Conservation (phyloP, 768 basidiomycete species). For the Suillus paluster region DNA sequence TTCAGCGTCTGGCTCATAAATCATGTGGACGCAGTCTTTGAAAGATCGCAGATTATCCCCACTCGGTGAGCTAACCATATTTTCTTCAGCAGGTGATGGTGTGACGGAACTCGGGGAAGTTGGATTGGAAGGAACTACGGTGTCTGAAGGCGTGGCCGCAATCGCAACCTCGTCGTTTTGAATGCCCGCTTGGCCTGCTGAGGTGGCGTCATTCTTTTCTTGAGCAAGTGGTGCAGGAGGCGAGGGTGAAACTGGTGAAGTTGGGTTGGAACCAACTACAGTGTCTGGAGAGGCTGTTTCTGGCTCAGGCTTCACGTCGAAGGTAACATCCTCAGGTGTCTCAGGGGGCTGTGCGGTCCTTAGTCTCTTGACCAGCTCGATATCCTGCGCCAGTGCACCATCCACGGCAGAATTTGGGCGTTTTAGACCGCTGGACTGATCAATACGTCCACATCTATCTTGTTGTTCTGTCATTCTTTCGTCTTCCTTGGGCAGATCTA, state of each 20-base stretch:
- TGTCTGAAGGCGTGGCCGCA: constrained; percentile 1
- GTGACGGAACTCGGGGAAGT: neutral
- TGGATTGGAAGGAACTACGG: constrained; percentile 1
- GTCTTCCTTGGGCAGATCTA: neutral
- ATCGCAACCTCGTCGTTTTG: neutral
- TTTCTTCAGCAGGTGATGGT: constrained; percentile 3
- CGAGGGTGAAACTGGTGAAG: neutral
- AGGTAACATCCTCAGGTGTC: neutral
- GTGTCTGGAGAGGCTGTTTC: neutral
- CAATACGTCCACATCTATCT: too few relatives aligned
- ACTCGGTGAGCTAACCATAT: neutral
- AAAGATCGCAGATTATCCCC: constrained; percentile 41
- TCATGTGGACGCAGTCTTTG: constrained; percentile 44
- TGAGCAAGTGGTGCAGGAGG: neutral
- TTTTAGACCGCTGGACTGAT: constrained; percentile 1
- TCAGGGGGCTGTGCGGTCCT: neutral
- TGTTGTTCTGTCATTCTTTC: neutral
- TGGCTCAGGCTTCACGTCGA: neutral
- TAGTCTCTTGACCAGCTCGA: neutral
- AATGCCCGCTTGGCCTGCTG: neutral
- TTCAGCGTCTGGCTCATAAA: constrained; percentile 39
- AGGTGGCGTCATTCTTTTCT: constrained; percentile 1
- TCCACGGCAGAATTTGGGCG: constrained; percentile 6
- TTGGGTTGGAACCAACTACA: neutral
- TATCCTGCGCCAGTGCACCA: neutral